phyloP scores from a whole-genome alignment of 768 basidiomycete species.

The Podaxis mareebaensis region DNA sequence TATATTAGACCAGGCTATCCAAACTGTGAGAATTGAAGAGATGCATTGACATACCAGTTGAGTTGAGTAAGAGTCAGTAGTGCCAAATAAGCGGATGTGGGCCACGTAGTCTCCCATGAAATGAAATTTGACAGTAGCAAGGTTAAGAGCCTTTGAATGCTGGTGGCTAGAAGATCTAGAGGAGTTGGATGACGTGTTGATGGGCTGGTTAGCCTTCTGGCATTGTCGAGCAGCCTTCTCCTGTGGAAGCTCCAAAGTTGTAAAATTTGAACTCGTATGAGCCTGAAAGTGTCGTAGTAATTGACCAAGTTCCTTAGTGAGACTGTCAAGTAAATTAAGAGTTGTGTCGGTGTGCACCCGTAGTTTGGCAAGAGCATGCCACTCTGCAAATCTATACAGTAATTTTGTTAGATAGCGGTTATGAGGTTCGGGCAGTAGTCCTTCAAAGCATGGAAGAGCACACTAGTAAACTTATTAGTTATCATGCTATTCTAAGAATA shows the following conservation, averaged over 20 bases:
- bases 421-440: slow-evolving; percentile 29
- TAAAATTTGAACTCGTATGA: slow-evolving; percentile 25
- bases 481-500: not conserved
- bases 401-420: slow-evolving; percentile 22
- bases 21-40: no score
- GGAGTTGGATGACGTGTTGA: not conserved
- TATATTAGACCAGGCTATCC: no score
- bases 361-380: slow-evolving; percentile 37
- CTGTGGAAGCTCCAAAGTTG: slow-evolving; percentile 36
- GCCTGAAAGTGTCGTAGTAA: slow-evolving; percentile 32
- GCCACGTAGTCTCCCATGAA: slow-evolving; percentile 1
- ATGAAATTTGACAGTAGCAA: slow-evolving; percentile 12
- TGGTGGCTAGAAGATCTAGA: not conserved
- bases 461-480: slow-evolving; percentile 24
- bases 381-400: slow-evolving; percentile 29
- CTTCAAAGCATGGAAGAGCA: slow-evolving; percentile 38
- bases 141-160: not conserved
- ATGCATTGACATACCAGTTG: slow-evolving; percentile 21
- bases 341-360: slow-evolving; percentile 31
- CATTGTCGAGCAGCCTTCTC: slow-evolving; percentile 35
- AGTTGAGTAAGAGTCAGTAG: slow-evolving; percentile 20
- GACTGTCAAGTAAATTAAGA: slow-evolving; percentile 23
- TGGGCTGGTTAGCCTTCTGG: slow-evolving; percentile 4
- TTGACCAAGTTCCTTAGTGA: slow-evolving; percentile 29
- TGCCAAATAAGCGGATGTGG: slow-evolving; percentile 8